phyloP scores from a whole-genome alignment of 2,329 filamentous ascomycete species.

The Aspergillus felis region DNA sequence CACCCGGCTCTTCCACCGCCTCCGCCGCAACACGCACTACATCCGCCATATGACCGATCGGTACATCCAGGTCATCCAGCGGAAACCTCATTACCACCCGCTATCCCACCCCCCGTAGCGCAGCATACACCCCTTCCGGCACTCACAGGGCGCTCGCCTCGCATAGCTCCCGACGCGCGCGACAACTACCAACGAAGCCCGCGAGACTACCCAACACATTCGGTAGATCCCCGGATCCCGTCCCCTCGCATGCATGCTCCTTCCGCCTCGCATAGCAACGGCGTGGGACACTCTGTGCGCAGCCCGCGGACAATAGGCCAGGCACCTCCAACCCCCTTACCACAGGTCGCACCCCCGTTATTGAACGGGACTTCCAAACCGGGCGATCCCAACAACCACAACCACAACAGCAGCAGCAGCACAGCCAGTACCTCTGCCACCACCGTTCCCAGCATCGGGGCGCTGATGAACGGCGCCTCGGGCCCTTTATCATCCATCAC shows the following conservation, averaged over 20 bases:
- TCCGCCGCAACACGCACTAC: constrained; percentile 23
- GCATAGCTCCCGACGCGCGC: constrained; percentile 21
- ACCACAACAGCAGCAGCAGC: not conserved
- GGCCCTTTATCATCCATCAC: constrained; percentile 23
- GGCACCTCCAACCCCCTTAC: constrained; percentile 15
- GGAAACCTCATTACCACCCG: constrained; percentile 26
- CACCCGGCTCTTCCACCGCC: constrained; percentile 20
- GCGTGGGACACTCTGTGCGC: constrained; percentile 10
- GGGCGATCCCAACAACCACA: constrained; percentile 21
- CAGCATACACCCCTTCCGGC: constrained; percentile 15
- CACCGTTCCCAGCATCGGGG: constrained; percentile 53
- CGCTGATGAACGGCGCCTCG: constrained; percentile 41
- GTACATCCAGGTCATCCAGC: constrained; percentile 27
- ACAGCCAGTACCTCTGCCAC: constrained; percentile 14
- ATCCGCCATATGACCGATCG: constrained; percentile 32
- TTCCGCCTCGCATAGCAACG: constrained; percentile 19
- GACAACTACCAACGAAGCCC: constrained; percentile 28
- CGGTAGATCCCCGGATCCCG: constrained; percentile 31
- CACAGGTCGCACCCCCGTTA: constrained; percentile 14
- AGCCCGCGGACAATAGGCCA: constrained; percentile 29
- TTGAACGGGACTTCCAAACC: constrained; percentile 17
- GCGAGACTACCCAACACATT: constrained; percentile 23
- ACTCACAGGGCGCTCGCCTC: constrained; percentile 27
- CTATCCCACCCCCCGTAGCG: constrained; percentile 18
- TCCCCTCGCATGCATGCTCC: constrained; percentile 31